These are phyloP conservation scores for Eruca vesicaria DNA, from an alignment of 441 rosid species.

Conservation along the genomic window DNA sequence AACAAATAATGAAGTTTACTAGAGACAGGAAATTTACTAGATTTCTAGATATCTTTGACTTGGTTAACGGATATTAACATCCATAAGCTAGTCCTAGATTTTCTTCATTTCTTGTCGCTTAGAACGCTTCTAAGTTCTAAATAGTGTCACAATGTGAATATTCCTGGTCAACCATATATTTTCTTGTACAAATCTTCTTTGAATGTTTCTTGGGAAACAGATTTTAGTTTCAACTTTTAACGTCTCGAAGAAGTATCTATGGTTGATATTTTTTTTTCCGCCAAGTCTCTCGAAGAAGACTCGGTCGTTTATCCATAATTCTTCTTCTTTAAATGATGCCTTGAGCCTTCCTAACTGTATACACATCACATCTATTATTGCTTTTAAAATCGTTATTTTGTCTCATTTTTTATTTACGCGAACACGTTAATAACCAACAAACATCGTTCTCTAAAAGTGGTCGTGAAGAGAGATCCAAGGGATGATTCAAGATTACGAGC, in stretches of 20 bases:
- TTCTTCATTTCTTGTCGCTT: slow-evolving; percentile 1
- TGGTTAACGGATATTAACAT: not conserved
- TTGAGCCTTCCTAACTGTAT: not conserved
- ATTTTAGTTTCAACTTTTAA: not conserved
- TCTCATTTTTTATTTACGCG: not conserved
- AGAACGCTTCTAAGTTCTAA: not conserved
- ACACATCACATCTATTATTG: slow-evolving; percentile 7
- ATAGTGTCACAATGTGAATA: not conserved
- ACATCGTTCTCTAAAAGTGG: not conserved
- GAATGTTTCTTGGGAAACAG: not conserved
- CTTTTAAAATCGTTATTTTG: not conserved
- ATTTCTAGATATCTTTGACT: slow-evolving; percentile 5
- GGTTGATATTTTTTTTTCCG: not conserved
- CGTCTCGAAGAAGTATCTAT: not conserved
- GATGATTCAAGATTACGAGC: not conserved
- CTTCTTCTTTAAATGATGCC: not conserved
- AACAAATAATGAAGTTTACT: slow-evolving; percentile 10
- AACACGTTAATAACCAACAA: not conserved
- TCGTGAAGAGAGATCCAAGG: not conserved
- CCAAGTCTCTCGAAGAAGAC: slow-evolving; percentile 24
- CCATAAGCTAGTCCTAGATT: not conserved
- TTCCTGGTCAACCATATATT: not conserved
- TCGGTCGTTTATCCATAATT: not conserved
- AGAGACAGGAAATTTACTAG: not conserved
- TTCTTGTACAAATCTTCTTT: not conserved